Evolutionary conservation across 2,329 filamentous ascomycete genomes (phyloP).

Genomic region (Trichoderma asperellum): DNA sequence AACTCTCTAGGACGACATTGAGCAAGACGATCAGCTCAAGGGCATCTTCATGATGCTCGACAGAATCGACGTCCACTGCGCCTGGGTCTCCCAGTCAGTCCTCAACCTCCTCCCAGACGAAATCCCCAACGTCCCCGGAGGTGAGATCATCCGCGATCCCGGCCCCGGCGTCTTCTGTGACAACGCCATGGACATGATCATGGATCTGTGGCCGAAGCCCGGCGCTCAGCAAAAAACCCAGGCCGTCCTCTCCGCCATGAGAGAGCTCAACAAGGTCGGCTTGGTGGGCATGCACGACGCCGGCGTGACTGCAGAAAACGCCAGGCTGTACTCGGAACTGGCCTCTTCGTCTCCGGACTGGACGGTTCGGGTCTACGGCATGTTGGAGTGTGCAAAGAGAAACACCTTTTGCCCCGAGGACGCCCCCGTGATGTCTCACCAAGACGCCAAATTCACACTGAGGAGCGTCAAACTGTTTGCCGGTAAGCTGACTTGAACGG

Average conservation of each 20-base stretch:
- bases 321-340: constrained; percentile 59
- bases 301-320: constrained; percentile 59
- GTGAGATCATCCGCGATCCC: constrained; percentile 64
- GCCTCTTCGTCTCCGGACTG: constrained; percentile 52
- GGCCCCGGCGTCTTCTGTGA: constrained; percentile 73
- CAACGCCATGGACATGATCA: constrained; percentile 69
- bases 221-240: constrained; percentile 54
- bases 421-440: constrained; percentile 48
- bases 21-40: constrained; percentile 54
- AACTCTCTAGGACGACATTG: constrained; percentile 55
- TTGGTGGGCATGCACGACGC: constrained; percentile 73
- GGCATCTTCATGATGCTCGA: constrained; percentile 70
- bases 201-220: constrained; percentile 61
- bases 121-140: constrained; percentile 61
- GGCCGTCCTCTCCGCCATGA: constrained; percentile 64
- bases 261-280: constrained; percentile 64
- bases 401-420: constrained; percentile 66
- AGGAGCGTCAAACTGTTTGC: constrained; percentile 72
- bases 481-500: constrained; percentile 46
- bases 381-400: constrained; percentile 67
- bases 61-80: constrained; percentile 70
- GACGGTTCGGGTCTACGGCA: constrained; percentile 67
- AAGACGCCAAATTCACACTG: constrained; percentile 58
- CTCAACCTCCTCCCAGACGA: constrained; percentile 61
- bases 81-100: constrained; percentile 69